These are phyloP conservation scores for Mycosphaerella sp. DNA, from an alignment of 2,329 filamentous ascomycete species.

Conservation along the genomic window DNA sequence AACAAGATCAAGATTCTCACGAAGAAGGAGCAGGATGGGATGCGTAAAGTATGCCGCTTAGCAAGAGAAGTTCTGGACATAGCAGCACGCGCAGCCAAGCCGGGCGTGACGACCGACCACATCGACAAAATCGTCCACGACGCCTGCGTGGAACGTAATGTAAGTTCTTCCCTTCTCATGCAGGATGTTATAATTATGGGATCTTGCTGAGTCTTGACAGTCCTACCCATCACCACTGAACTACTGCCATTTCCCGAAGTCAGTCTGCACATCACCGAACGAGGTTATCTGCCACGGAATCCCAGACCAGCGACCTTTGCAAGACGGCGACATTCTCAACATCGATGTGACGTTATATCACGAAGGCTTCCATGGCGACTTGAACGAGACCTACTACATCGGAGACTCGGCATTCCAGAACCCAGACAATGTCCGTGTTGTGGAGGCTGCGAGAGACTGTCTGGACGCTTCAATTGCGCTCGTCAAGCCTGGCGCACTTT, in stretches of 20 bases:
- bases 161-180: slow-evolving; percentile 43
- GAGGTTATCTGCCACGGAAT: slow-evolving; percentile 99
- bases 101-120: slow-evolving; percentile 93
- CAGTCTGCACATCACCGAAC: slow-evolving; percentile 91
- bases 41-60: slow-evolving; percentile 85
- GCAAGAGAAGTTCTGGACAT: slow-evolving; percentile 90
- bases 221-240: slow-evolving; percentile 92
- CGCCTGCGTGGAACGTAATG: slow-evolving; percentile 85
- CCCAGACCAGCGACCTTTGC: slow-evolving; percentile 76
- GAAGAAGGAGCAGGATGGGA: slow-evolving; percentile 72
- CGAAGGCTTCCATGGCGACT: slow-evolving; percentile 87
- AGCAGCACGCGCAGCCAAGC: slow-evolving; percentile 71
- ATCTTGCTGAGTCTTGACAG: slow-evolving; percentile 42
- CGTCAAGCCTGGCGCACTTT: slow-evolving; percentile 87
- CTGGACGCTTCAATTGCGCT: slow-evolving; percentile 84
- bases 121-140: slow-evolving; percentile 95
- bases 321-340: slow-evolving; percentile 95
- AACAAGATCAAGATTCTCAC: slow-evolving; percentile 81
- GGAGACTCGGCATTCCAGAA: slow-evolving; percentile 79
- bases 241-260: slow-evolving; percentile 96
- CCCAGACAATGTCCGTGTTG: slow-evolving; percentile 79
- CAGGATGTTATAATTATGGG: not conserved
- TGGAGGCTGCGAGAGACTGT: slow-evolving; percentile 83
- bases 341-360: slow-evolving; percentile 95
- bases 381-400: slow-evolving; percentile 99